Base-by-base conservation (phyloP, 352 stramenopile species). In the Elongisporangium anandrum region DNA sequence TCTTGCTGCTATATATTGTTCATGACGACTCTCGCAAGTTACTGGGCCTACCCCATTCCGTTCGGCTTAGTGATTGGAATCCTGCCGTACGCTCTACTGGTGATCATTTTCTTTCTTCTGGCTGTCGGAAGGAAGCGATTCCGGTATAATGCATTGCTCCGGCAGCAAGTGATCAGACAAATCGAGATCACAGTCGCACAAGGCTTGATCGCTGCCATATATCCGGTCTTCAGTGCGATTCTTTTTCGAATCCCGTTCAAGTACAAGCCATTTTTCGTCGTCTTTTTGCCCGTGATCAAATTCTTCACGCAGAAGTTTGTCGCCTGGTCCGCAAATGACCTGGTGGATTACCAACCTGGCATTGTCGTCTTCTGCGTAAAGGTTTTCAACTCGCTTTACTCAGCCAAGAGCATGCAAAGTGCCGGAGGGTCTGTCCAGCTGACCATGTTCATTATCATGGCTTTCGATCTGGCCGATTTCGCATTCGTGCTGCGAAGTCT, bases 301-400 rank as follows among this genome's bases (percentile, higher is more conserved):
- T 23, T 68, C 8, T 1, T 65, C 4, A 54, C 66, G 52, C 64
- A 73, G 10, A 63, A 78, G 22, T 26, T 68, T 15, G 56, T 72
- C 9, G 67, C 66, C 3, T 60, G 58, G 22, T 48, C 53, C 0
- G 64, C 24, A 0, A 48, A 39, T 0, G 59, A 67, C 3, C 51
- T 70, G 22, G 61, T 67, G 52, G 64, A 78, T 26, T 62, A 66
- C 21, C 26, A 75, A 2, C 66, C 66, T 0, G 52, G 70, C 5
- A 62, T 64, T 3, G 54, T 64, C 13, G 61, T 79, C 5, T 72
- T 75, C 29, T 66, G 65, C 0, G 70, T 78, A 20, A 64, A 78
- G 20, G 67, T 78, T 0, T 78, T 69, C 22, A 73, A 73, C 26
- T 59, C 64, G 21, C 34, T 79, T 4, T 76, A 73, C 51, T 56